Evolutionary conservation across 306 rosid species (phyloP).

Genomic region (Prunus salicina): DNA sequence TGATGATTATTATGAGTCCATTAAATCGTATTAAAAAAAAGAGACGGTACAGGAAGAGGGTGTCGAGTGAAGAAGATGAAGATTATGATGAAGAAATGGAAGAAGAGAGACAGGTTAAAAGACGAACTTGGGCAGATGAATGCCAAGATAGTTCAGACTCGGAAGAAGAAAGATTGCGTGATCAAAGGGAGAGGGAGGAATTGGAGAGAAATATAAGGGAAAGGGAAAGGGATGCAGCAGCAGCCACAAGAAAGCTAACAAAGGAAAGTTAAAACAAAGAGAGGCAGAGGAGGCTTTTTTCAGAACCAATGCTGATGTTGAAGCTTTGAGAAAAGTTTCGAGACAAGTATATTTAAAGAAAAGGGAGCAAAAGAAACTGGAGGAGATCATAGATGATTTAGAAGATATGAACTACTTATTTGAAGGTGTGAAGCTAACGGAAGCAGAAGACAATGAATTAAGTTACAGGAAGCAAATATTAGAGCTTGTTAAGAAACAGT

Average conservation of each 20-base stretch:
- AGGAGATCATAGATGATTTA: conserved; percentile 82
- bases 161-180: conserved; percentile 76
- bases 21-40: conserved; percentile 28
- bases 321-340: conserved; percentile 61
- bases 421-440: conserved; percentile 69
- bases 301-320: conserved; percentile 56
- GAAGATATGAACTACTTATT: conserved; percentile 82
- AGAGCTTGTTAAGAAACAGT: conserved; percentile 64
- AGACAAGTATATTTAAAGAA: conserved; percentile 85
- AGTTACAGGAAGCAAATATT: conserved; percentile 78
- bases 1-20: conserved; percentile 34
- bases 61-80: conserved; percentile 52
- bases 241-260: conserved; percentile 42
- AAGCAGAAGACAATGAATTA: conserved; percentile 52
- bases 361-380: conserved; percentile 36
- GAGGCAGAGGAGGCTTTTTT: conserved; percentile 77
- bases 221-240: conserved; percentile 68
- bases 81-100: conserved; percentile 50
- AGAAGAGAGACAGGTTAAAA: conserved; percentile 53
- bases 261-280: conserved; percentile 31
- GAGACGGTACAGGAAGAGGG: conserved; percentile 69
- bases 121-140: conserved; percentile 44
- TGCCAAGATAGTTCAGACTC: conserved; percentile 61
- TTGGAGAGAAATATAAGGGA: conserved; percentile 68
- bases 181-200: conserved; percentile 83